These are phyloP conservation scores for Prototheca cutis DNA, from an alignment of 163 green algal genomes.

Conservation along the genomic window DNA sequence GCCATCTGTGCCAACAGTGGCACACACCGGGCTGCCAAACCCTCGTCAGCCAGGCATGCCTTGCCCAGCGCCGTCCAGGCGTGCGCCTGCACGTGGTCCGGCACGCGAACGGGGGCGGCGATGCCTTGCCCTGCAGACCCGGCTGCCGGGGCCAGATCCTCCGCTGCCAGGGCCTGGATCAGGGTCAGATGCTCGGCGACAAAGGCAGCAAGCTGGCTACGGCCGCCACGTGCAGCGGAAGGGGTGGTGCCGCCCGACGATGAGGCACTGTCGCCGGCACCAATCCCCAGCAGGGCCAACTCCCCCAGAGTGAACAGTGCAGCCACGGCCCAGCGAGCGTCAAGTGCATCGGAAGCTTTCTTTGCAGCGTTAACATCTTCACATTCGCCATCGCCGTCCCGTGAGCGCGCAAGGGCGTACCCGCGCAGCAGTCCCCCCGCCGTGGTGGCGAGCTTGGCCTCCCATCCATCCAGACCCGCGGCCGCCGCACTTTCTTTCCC, in stretches of 20 bases:
- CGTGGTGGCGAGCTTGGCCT: too few relatives aligned
- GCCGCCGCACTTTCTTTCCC: too few relatives aligned
- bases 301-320: constrained; percentile 57
- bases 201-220: constrained; percentile 20
- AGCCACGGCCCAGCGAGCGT: constrained; percentile 11
- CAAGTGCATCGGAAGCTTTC: too few relatives aligned
- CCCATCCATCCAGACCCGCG: too few relatives aligned
- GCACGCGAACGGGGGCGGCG: neutral
- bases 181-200: constrained; percentile 38
- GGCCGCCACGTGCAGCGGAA: constrained; percentile 33
- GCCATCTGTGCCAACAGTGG: constrained; percentile 76
- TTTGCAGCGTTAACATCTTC: too few relatives aligned
- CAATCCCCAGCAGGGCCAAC: constrained; percentile 4
- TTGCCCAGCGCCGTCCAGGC: constrained; percentile 75
- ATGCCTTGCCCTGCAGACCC: too few relatives aligned
- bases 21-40: constrained; percentile 62
- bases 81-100: constrained; percentile 36
- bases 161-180: constrained; percentile 53
- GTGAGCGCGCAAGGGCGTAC: constrained; percentile 4
- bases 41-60: constrained; percentile 69
- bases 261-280: neutral
- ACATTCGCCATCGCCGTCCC: neutral
- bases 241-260: too few relatives aligned
- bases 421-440: too few relatives aligned
- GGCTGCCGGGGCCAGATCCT: constrained; percentile 22